phyloP scores from a whole-genome alignment of 352 stramenopile species.

The Plasmopara muralis region DNA sequence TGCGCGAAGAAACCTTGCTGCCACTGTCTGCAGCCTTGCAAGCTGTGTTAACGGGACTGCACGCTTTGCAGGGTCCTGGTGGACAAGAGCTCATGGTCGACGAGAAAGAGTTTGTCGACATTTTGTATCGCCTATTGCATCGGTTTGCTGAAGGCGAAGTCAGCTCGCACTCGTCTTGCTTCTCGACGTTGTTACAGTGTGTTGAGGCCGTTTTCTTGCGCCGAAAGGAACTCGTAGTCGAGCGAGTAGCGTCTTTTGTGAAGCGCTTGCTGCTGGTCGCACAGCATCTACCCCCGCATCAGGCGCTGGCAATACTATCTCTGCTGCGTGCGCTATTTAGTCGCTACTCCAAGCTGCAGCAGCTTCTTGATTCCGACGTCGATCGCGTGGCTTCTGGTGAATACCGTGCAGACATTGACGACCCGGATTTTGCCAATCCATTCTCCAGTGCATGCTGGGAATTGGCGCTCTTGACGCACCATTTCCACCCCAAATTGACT shows the following conservation, averaged over 20 bases:
- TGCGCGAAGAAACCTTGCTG: conserved; percentile 68
- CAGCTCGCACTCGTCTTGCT: conserved; percentile 38
- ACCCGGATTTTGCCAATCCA: conserved; percentile 94
- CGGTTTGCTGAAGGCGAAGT: conserved; percentile 61
- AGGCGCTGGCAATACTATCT: conserved; percentile 82
- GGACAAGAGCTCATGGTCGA: conserved; percentile 93
- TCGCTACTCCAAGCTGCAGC: conserved; percentile 90
- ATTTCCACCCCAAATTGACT: conserved; percentile 79
- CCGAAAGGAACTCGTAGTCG: conserved; percentile 91
- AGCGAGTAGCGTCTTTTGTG: conserved; percentile 92
- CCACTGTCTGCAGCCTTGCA: conserved; percentile 64
- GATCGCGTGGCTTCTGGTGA: conserved; percentile 91
- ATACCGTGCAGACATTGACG: conserved; percentile 87
- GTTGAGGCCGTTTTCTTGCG: conserved; percentile 91
- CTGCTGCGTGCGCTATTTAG: conserved; percentile 86
- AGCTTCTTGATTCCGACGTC: conserved; percentile 94
- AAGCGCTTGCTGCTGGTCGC: conserved; percentile 90
- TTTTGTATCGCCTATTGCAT: conserved; percentile 88
- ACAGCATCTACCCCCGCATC: conserved; percentile 77
- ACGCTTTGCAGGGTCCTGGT: conserved; percentile 90
- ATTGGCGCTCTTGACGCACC: conserved; percentile 80
- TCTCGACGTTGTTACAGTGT: conserved; percentile 81
- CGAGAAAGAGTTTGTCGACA: conserved; percentile 94
- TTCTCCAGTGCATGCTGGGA: conserved; percentile 93
- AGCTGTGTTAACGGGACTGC: conserved; percentile 89